phyloP scores from a whole-genome alignment of 352 stramenopile species.

The Elongisporangium senticosum region DNA sequence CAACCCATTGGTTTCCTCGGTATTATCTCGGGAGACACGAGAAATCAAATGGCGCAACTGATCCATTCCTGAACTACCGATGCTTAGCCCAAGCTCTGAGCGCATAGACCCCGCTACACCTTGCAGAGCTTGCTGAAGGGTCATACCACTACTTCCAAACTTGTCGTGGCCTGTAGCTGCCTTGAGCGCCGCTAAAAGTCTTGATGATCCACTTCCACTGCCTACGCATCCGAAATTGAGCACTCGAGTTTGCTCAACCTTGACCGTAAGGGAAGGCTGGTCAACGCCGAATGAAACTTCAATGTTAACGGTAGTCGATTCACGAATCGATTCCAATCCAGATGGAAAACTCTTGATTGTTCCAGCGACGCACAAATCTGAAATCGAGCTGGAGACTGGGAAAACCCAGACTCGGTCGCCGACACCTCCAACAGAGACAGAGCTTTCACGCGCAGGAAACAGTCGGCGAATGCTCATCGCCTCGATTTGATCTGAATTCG shows the following conservation, averaged over 20 bases:
- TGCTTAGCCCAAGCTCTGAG: conserved; percentile 1
- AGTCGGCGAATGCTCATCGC: conserved; percentile 69
- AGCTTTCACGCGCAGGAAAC: conserved; percentile 60
- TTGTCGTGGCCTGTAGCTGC: conserved; percentile 7
- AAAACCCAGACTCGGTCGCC: conserved; percentile 66
- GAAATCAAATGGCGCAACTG: conserved; percentile 53
- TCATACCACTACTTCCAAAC: conserved; percentile 4
- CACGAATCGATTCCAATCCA: conserved; percentile 39
- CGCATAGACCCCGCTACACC: conserved; percentile 30
- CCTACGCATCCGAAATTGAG: conserved; percentile 43
- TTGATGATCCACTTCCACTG: conserved; percentile 29
- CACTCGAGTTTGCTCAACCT: conserved; percentile 56
- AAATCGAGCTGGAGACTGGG: conserved; percentile 20
- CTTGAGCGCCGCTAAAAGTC: conserved; percentile 56
- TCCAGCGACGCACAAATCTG: conserved; percentile 44
- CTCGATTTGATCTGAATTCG: conserved; percentile 30
- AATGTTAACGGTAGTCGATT: conserved; percentile 39
- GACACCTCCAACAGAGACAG: conserved; percentile 36
- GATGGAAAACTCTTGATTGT: conserved; percentile 60
- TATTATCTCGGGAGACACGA: conserved; percentile 13
- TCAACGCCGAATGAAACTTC: conserved; percentile 43
- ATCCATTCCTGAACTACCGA: conserved; percentile 30
- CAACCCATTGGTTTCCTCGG: neutral
- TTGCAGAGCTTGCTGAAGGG: conserved; percentile 31
- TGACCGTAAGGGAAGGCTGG: conserved; percentile 28